Evolutionary conservation across 2,329 filamentous ascomycete genomes (phyloP), one percentile per base, ranked within the genome.

Genomic region (Harringtonia aguacate): DNA sequence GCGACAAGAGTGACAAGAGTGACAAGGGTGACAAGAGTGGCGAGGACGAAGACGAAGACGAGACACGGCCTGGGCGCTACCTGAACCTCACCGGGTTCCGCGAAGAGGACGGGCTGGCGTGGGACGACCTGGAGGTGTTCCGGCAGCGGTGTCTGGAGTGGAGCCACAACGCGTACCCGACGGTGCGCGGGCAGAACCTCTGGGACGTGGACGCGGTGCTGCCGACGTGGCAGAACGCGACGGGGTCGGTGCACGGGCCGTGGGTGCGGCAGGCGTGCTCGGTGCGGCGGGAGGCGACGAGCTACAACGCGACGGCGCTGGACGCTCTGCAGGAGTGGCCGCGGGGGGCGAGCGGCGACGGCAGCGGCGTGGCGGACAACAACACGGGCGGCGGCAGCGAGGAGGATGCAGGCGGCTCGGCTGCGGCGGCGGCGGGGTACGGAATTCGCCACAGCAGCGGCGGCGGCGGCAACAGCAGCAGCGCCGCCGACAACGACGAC

Each of bases 21-120:
- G n/a, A n/a, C n/a, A n/a, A n/a, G n/a, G n/a, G n/a, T n/a, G n/a
- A n/a, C n/a, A n/a, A n/a, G n/a, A n/a, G n/a, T n/a, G n/a, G n/a
- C n/a, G n/a, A n/a, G n/a, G n/a, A n/a, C n/a, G n/a, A n/a, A n/a
- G n/a, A 30, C 12, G 31, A 52, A 12, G 53, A 57, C 34, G 56
- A 56, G 42, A 49, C n/a, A 7, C 36, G 3, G 41, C 18, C 14
- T 20, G 38, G 21, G 17, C 65, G 62, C 21, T 80, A 72, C 49
- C 63, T 88, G 47, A 86, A 87, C 53, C 66, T 95, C 41, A 85
- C 85, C 3, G 90, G 90, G 1, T 80, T 94, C 48, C 75, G 84
- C 39, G 66, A 77, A 38, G 73, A 79, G 18, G 84, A 94, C 62
- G 78, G 75, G 5, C 86, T 85, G 60, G 81, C 77, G 2, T 95